A percentile compares a stretch with the other conserved stretches of the same genome.
These are phyloP conservation scores for Phytophthora pseudosyringae DNA, from an alignment of 352 stramenopile species.

Conservation along the genomic window DNA sequence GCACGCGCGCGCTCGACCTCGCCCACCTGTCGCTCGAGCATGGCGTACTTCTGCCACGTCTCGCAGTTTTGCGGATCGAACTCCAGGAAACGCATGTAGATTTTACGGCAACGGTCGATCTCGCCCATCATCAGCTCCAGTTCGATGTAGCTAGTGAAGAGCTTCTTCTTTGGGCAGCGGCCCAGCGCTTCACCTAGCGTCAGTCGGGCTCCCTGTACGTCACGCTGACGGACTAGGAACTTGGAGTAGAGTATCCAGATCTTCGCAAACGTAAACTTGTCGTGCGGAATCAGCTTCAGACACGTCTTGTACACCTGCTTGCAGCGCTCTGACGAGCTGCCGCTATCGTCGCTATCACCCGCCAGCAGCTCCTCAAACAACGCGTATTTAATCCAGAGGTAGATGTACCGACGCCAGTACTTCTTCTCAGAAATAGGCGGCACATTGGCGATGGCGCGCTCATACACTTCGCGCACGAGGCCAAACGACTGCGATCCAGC, in stretches of 20 bases:
- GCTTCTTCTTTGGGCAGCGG: slow-evolving; percentile 92
- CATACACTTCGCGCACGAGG: slow-evolving; percentile 94
- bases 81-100: slow-evolving; percentile 89
- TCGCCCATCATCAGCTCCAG: slow-evolving; percentile 98
- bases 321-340: slow-evolving; percentile 64
- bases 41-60: slow-evolving; percentile 96
- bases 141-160: slow-evolving; percentile 94
- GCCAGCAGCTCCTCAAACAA: slow-evolving; percentile 97
- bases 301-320: slow-evolving; percentile 96
- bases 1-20: slow-evolving; percentile 94
- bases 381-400: slow-evolving; percentile 99
- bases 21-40: slow-evolving; percentile 95
- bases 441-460: slow-evolving; percentile 95
- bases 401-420: slow-evolving; percentile 99
- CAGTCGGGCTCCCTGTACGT: slow-evolving; percentile 91
- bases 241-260: slow-evolving; percentile 98
- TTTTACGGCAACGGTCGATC: slow-evolving; percentile 95
- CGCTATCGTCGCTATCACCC: slow-evolving; percentile 56
- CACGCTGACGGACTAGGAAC: slow-evolving; percentile 95
- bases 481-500: slow-evolving; percentile 56
- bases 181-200: slow-evolving; percentile 96
- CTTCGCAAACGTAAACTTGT: slow-evolving; percentile 98
- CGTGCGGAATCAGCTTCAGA: slow-evolving; percentile 94
- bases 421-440: slow-evolving; percentile 96
- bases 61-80: slow-evolving; percentile 91